Evolutionary conservation across 164 flowering plant species (phyloP).

Genomic region (Pachysandra terminalis): DNA sequence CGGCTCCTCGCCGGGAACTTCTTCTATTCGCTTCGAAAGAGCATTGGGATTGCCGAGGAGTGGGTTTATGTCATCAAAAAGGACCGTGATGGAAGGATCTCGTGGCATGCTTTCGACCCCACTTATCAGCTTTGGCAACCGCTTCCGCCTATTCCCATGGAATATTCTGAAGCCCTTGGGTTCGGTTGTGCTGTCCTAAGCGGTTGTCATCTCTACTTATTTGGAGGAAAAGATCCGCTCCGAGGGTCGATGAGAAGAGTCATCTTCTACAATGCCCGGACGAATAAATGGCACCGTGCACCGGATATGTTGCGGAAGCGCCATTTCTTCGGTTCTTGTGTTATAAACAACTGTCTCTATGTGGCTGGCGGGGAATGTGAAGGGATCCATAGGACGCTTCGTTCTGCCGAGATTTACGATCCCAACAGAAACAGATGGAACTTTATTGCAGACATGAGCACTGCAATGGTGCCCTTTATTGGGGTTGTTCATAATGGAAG

Average conservation of each 20-base stretch:
- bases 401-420: slow-evolving; percentile 93
- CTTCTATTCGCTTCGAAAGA: slow-evolving; percentile 79
- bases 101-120: slow-evolving; percentile 97
- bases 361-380: slow-evolving; percentile 98
- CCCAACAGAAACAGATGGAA: slow-evolving; percentile 83
- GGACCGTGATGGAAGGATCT: slow-evolving; percentile 88
- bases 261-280: slow-evolving; percentile 80
- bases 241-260: slow-evolving; percentile 89
- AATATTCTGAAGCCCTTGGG: slow-evolving; percentile 82
- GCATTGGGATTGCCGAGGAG: slow-evolving; percentile 90
- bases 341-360: slow-evolving; percentile 84
- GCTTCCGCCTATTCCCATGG: slow-evolving; percentile 86
- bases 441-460: slow-evolving; percentile 85
- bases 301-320: slow-evolving; percentile 92
- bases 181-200: slow-evolving; percentile 95
- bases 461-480: slow-evolving; percentile 92
- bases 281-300: slow-evolving; percentile 94
- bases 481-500: slow-evolving; percentile 79
- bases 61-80: slow-evolving; percentile 95
- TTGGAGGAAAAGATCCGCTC: slow-evolving; percentile 91
- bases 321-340: slow-evolving; percentile 90
- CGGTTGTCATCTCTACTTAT: slow-evolving; percentile 83
- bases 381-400: slow-evolving; percentile 78
- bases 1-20: slow-evolving; percentile 76
- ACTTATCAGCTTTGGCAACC: slow-evolving; percentile 89